Percentiles rank a stretch among this genome's conserved stretches.
Conservation (phyloP, 2,329 filamentous ascomycete species). For the Malbranchea cinnamomea region DNA sequence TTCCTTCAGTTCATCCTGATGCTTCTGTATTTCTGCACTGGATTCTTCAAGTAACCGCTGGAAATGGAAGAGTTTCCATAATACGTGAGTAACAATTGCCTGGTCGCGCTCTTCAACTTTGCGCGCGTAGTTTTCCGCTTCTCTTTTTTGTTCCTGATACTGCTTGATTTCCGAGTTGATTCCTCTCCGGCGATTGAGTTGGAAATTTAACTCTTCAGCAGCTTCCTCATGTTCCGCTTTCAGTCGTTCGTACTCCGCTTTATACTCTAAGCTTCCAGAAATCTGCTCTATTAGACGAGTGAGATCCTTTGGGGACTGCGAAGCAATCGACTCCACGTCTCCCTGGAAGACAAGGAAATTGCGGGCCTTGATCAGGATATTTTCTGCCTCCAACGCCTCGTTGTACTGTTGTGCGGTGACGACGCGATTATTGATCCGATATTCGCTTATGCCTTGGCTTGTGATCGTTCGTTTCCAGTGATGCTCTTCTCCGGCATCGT, state of each 20-base stretch:
- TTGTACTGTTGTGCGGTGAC: slow-evolving; percentile 91
- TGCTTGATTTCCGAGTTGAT: slow-evolving; percentile 98
- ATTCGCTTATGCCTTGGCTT: slow-evolving; percentile 75
- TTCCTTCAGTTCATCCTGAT: slow-evolving; percentile 90
- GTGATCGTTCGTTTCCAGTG: slow-evolving; percentile 95
- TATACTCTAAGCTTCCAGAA: slow-evolving; percentile 87
- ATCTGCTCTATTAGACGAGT: slow-evolving; percentile 95
- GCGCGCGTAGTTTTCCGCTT: slow-evolving; percentile 82
- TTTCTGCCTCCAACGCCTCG: slow-evolving; percentile 76
- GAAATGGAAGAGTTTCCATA: slow-evolving; percentile 96
- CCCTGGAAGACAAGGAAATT: slow-evolving; percentile 98
- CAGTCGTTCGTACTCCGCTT: slow-evolving; percentile 82
- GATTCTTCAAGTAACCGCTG: slow-evolving; percentile 89
- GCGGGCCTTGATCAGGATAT: slow-evolving; percentile 92
- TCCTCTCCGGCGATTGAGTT: slow-evolving; percentile 73
- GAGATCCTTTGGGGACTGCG: slow-evolving; percentile 84
- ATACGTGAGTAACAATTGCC: slow-evolving; percentile 78
- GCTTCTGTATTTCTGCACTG: slow-evolving; percentile 74
- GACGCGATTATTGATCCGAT: slow-evolving; percentile 84
- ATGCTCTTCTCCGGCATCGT: slow-evolving; percentile 89
- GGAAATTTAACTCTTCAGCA: slow-evolving; percentile 73
- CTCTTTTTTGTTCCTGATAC: slow-evolving; percentile 90
- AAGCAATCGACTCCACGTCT: slow-evolving; percentile 92
- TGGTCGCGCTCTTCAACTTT: slow-evolving; percentile 84
- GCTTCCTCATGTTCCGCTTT: slow-evolving; percentile 76